Percentiles rank a stretch among this genome's conserved stretches.
Evolutionary conservation across 2,329 filamentous ascomycete species (phyloP).

Genomic region (Botrytis tulipae): DNA sequence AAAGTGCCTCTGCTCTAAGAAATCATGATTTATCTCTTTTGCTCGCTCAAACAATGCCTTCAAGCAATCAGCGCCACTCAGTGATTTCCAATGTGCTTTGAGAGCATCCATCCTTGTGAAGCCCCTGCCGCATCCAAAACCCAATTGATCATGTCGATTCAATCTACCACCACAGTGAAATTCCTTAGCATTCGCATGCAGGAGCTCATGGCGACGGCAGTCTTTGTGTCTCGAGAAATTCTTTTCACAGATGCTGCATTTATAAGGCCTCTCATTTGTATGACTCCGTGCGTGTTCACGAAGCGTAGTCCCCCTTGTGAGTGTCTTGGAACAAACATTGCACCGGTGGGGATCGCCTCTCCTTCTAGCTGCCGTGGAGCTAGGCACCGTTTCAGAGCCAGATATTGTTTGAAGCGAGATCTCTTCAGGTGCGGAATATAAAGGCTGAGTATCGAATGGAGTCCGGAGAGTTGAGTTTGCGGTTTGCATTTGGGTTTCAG

Average conservation of each 20-base stretch:
- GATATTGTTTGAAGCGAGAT: too few species aligned
- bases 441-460: background rate
- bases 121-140: background rate
- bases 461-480: background rate
- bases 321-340: background rate
- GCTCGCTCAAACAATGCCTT: accelerated
- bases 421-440: too few species aligned
- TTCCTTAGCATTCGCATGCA: background rate
- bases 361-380: background rate
- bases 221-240: background rate
- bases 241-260: background rate
- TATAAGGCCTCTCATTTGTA: background rate
- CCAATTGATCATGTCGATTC: too few species aligned
- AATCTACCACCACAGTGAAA: accelerated
- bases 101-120: background rate
- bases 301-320: background rate
- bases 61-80: background rate
- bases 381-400: background rate
- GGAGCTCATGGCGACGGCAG: background rate
- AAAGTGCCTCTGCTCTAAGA: too few species aligned
- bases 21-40: background rate
- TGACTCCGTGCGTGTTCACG: background rate
- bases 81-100: background rate
- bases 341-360: background rate
- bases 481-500: background rate